phyloP scores from a whole-genome alignment of 106 monocot species.

The Gastrodia elata region DNA sequence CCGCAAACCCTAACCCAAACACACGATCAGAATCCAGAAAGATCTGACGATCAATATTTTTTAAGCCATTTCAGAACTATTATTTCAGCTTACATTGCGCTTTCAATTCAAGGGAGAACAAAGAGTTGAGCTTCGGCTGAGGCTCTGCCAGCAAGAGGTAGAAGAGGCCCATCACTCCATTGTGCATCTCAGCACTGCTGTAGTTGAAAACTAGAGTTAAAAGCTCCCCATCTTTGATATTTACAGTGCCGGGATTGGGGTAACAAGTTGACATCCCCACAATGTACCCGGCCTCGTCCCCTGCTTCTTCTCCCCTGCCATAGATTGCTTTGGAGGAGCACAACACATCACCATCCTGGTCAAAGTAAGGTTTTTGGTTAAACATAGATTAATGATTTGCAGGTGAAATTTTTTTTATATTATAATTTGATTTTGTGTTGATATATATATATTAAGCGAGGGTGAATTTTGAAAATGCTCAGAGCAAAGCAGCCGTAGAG shows the following conservation, averaged over 20 bases:
- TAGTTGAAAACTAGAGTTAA: conserved; percentile 49
- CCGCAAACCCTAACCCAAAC: background rate
- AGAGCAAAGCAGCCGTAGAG: too few relatives aligned
- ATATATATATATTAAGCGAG: background rate
- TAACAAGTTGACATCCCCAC: conserved; percentile 64
- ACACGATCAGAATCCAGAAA: background rate
- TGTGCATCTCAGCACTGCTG: conserved; percentile 34
- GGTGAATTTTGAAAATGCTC: too few relatives aligned
- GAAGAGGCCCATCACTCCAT: conserved; percentile 57
- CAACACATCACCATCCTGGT: conserved; percentile 33
- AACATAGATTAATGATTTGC: background rate
- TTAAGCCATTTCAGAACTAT: background rate
- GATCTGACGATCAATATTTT: background rate
- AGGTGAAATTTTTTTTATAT: background rate
- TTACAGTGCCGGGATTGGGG: conserved; percentile 31
- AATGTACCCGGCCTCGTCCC: conserved; percentile 51
- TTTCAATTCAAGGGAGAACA: background rate
- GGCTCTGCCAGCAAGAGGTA: conserved; percentile 38
- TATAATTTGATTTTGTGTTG: too few relatives aligned
- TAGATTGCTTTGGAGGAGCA: conserved; percentile 40
- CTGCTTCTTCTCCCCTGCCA: conserved; percentile 35
- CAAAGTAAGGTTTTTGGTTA: background rate
- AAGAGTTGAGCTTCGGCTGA: background rate
- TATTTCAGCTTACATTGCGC: background rate
- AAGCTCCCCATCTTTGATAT: conserved; percentile 32